phyloP scores from a whole-genome alignment of 129 eudicot genomes.

The Pseudognaphalium luteoalbum region DNA sequence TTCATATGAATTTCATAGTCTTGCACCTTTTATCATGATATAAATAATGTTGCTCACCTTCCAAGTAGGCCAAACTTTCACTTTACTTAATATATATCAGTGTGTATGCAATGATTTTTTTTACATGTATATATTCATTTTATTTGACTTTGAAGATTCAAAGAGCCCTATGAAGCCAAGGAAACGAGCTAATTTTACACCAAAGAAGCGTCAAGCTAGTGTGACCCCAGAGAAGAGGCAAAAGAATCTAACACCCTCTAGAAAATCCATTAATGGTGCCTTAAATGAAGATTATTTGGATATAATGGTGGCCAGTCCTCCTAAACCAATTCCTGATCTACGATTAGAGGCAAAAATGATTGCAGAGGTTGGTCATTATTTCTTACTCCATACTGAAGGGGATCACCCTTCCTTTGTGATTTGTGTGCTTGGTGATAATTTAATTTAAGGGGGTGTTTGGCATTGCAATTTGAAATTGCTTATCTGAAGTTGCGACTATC shows the following conservation, averaged over 20 bases:
- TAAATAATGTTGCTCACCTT: constrained; percentile 8
- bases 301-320: constrained; percentile 40
- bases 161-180: constrained; percentile 56
- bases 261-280: constrained; percentile 34
- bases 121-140: constrained; percentile 8
- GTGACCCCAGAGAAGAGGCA: constrained; percentile 55
- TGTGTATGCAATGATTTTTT: constrained; percentile 5
- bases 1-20: neutral
- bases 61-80: constrained; percentile 10
- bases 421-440: constrained; percentile 8
- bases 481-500: neutral
- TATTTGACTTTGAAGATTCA: constrained; percentile 36
- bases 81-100: neutral
- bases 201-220: constrained; percentile 46
- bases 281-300: constrained; percentile 35
- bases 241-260: constrained; percentile 43
- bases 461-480: neutral
- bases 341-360: constrained; percentile 81
- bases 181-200: constrained; percentile 42
- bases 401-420: neutral
- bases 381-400: constrained; percentile 19
- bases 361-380: constrained; percentile 73
- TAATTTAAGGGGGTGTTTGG: neutral
- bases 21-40: neutral
- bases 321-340: constrained; percentile 66